phyloP scores from a whole-genome alignment of 768 basidiomycete species.

The Termitomyces heimii region DNA sequence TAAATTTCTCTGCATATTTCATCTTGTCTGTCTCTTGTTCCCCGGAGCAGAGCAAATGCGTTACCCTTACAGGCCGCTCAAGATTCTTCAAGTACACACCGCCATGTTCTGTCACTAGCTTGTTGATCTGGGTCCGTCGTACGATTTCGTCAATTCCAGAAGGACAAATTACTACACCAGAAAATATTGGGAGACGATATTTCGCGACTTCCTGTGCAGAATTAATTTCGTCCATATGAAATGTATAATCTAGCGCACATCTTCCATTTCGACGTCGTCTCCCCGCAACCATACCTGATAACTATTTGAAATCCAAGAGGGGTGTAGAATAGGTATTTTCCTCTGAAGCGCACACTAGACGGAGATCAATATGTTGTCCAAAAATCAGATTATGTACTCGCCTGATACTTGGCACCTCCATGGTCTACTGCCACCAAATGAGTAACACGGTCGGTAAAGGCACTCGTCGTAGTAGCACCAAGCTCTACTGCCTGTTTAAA shows the following conservation, averaged over 20 bases:
- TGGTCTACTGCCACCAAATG: slow-evolving; percentile 81
- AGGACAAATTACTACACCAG: slow-evolving; percentile 59
- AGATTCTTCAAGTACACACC: slow-evolving; percentile 73
- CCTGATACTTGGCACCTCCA: slow-evolving; percentile 81
- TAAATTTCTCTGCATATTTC: slow-evolving; percentile 72
- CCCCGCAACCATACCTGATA: slow-evolving; percentile 75
- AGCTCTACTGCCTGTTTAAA: slow-evolving; percentile 78
- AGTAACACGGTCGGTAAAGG: slow-evolving; percentile 83
- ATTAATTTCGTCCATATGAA: background rate
- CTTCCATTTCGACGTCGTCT: slow-evolving; percentile 65
- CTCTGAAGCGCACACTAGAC: slow-evolving; percentile 75
- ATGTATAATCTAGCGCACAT: slow-evolving; percentile 34
- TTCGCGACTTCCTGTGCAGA: slow-evolving; percentile 43
- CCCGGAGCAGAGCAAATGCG: slow-evolving; percentile 78
- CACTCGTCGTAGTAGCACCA: slow-evolving; percentile 61
- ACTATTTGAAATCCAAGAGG: slow-evolving; percentile 71
- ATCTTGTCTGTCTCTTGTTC: slow-evolving; percentile 71
- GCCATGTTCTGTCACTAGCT: slow-evolving; percentile 49
- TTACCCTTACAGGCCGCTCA: slow-evolving; percentile 73
- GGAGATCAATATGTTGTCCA: slow-evolving; percentile 3
- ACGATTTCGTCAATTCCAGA: slow-evolving; percentile 69
- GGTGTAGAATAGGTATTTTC: slow-evolving; percentile 71
- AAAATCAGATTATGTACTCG: slow-evolving; percentile 21
- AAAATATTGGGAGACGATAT: slow-evolving; percentile 71
- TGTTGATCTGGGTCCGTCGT: slow-evolving; percentile 58